A percentile compares a stretch with the other conserved stretches of the same genome.
Evolutionary conservation across 495 filamentous ascomycete species (phyloP).

Genomic region (Glarea lozoyensis): DNA sequence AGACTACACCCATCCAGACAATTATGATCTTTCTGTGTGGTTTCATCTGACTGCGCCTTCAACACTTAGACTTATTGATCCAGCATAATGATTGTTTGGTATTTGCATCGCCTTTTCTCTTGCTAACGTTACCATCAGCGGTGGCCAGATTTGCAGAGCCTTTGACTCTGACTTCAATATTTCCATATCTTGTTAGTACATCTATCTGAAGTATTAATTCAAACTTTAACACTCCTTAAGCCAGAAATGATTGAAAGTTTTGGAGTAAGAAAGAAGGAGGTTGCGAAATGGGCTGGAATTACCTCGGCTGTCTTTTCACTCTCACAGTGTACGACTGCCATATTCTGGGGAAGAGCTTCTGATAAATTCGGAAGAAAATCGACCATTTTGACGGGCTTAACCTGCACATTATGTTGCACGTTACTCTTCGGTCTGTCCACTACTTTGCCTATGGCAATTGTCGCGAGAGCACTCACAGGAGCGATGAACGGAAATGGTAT

Average conservation of each 20-base stretch:
- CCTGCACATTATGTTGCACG: conserved; percentile 63
- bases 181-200: conserved; percentile 61
- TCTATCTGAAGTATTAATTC: neutral
- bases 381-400: conserved; percentile 58
- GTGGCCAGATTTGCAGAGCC: conserved; percentile 79
- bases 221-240: conserved; percentile 31
- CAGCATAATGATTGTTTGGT: too few species aligned
- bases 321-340: conserved; percentile 62
- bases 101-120: neutral
- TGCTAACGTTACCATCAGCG: conserved; percentile 24
- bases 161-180: conserved; percentile 73
- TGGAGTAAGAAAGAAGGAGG: conserved; percentile 57
- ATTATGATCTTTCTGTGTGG: too few species aligned
- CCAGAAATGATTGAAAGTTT: conserved; percentile 82
- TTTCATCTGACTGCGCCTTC: too few species aligned
- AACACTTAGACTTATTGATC: too few species aligned
- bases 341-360: conserved; percentile 71
- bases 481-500: conserved; percentile 55
- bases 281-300: conserved; percentile 71
- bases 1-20: too few species aligned
- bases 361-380: conserved; percentile 70
- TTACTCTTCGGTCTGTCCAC: conserved; percentile 72
- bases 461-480: conserved; percentile 58
- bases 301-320: conserved; percentile 65
- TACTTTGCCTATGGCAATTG: conserved; percentile 61